phyloP scores from a whole-genome alignment of 345 rosid genomes.

The Rhizophora mangle region DNA sequence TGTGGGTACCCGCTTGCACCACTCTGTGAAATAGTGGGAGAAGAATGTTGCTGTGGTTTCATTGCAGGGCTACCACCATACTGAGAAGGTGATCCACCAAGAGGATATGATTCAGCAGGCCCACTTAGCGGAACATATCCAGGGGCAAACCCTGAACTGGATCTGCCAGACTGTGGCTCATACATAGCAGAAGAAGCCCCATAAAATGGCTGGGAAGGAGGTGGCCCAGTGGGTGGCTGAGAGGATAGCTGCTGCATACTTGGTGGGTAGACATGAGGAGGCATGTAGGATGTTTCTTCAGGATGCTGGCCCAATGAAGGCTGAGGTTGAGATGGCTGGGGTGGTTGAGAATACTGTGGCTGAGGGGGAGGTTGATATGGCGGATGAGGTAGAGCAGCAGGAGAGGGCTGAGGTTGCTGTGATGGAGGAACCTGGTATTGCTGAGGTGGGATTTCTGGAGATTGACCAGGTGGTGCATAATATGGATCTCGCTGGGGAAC shows the following conservation, averaged over 20 bases:
- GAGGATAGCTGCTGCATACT: slow-evolving; percentile 53
- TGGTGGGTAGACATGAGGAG: slow-evolving; percentile 56
- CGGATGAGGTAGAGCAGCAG: slow-evolving; percentile 49
- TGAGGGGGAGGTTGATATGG: slow-evolving; percentile 50
- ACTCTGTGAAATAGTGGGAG: slow-evolving; percentile 37
- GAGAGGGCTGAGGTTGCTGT: slow-evolving; percentile 43
- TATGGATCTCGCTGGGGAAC: slow-evolving; percentile 68
- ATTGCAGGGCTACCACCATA: slow-evolving; percentile 48
- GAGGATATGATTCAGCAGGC: slow-evolving; percentile 48
- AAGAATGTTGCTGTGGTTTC: slow-evolving; percentile 49
- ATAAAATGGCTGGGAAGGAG: slow-evolving; percentile 61
- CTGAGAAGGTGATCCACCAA: slow-evolving; percentile 55
- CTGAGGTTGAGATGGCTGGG: slow-evolving; percentile 50
- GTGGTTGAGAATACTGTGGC: slow-evolving; percentile 52
- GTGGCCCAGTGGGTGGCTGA: slow-evolving; percentile 49
- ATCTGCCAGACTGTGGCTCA: slow-evolving; percentile 58
- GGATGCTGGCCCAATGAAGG: slow-evolving; percentile 57
- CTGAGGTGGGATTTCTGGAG: slow-evolving; percentile 55
- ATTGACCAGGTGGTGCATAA: slow-evolving; percentile 54
- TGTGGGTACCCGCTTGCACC: slow-evolving; percentile 64
- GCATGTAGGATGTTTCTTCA: slow-evolving; percentile 54
- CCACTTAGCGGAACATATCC: slow-evolving; percentile 50
- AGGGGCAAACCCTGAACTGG: slow-evolving; percentile 57
- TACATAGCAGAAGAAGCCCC: slow-evolving; percentile 49
- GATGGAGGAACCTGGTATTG: slow-evolving; percentile 57